phyloP scores from a whole-genome alignment of 768 basidiomycete species.

The Russula sp. region DNA sequence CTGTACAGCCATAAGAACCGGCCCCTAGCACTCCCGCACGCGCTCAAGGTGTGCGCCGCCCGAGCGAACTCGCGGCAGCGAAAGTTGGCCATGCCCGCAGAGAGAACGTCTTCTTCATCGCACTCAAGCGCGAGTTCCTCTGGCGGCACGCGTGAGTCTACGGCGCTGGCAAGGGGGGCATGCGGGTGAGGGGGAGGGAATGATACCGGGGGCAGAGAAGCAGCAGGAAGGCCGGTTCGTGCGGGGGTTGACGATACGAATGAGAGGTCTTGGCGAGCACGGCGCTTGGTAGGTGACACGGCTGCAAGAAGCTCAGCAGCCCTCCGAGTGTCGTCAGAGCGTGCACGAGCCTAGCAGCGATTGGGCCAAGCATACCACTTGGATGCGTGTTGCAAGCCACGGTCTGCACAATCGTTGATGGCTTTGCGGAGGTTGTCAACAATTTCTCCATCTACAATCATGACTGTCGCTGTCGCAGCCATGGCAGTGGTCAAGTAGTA shows the following conservation, averaged over 20 bases:
- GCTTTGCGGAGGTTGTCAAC: conserved; percentile 55
- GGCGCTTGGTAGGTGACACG: conserved; percentile 45
- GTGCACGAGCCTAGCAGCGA: not conserved
- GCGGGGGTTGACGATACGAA: conserved; percentile 59
- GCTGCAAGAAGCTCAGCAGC: conserved; percentile 70
- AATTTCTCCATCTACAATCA: conserved; percentile 42
- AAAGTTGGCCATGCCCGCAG: conserved; percentile 66
- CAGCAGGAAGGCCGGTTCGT: conserved; percentile 28
- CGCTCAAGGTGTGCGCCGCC: conserved; percentile 56
- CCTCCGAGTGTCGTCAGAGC: conserved; percentile 38
- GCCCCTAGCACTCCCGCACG: conserved; percentile 65
- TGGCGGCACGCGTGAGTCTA: conserved; percentile 2
- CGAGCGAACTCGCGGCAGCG: conserved; percentile 74
- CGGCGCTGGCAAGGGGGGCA: conserved; percentile 15
- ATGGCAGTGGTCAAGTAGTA: not conserved
- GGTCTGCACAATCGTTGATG: conserved; percentile 65
- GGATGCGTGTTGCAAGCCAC: conserved; percentile 62
- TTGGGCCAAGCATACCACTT: conserved; percentile 55
- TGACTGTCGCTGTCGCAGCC: conserved; percentile 3
- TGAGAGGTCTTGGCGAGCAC: conserved; percentile 30
- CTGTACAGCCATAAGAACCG: conserved; percentile 76
- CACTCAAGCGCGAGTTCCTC: conserved; percentile 37
- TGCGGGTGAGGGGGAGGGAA: conserved; percentile 18
- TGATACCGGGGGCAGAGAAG: conserved; percentile 19
- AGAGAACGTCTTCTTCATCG: conserved; percentile 66